phyloP scores from a whole-genome alignment of 2,329 filamentous ascomycete genomes.

The Xylariaceae sp. region DNA sequence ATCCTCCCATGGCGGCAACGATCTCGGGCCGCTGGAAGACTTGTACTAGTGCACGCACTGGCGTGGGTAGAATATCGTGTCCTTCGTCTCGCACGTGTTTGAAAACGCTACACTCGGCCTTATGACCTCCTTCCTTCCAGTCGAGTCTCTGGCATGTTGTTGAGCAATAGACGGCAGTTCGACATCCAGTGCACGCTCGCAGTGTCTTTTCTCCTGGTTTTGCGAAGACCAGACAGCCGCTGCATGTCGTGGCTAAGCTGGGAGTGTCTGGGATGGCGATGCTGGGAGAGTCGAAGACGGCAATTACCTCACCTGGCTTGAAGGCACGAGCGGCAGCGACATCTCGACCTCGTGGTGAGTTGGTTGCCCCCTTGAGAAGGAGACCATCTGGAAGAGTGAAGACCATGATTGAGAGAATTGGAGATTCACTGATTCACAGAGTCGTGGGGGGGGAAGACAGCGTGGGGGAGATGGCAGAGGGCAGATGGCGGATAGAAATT shows the following conservation, averaged over 20 bases:
- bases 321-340: conserved; percentile 42
- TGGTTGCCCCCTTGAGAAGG: conserved; percentile 3
- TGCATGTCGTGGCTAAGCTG: conserved; percentile 41
- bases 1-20: conserved; percentile 31
- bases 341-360: conserved; percentile 38
- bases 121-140: conserved; percentile 47
- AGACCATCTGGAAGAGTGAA: conserved; percentile 11
- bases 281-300: conserved; percentile 39
- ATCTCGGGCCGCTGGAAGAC: conserved; percentile 39
- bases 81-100: conserved; percentile 36
- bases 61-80: conserved; percentile 44
- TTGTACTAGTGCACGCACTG: conserved; percentile 50
- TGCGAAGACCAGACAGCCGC: conserved; percentile 37
- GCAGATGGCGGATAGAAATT: too few relatives aligned
- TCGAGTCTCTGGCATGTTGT: conserved; percentile 48
- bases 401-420: background rate
- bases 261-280: conserved; percentile 45
- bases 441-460: background rate
- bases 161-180: conserved; percentile 50
- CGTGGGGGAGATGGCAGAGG: background rate
- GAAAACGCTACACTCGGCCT: conserved; percentile 48
- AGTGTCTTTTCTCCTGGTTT: conserved; percentile 14
- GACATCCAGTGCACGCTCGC: conserved; percentile 49
- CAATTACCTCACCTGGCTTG: conserved; percentile 42
- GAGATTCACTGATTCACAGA: too few relatives aligned